These are phyloP conservation scores for Penicillium parvum DNA, from an alignment of 495 filamentous ascomycete species.

Conservation along the genomic window DNA sequence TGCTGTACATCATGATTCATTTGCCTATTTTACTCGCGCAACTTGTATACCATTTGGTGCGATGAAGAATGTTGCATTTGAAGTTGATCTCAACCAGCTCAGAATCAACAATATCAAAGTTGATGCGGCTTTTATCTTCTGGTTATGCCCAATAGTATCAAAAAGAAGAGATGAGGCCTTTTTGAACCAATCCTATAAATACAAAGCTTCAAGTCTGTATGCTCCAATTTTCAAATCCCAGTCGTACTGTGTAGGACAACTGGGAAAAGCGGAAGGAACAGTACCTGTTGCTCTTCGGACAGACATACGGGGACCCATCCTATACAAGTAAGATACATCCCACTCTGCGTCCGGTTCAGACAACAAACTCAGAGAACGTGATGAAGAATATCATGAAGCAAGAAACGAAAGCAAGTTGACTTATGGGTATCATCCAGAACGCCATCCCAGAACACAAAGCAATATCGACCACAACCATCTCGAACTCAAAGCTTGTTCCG, in stretches of 20 bases:
- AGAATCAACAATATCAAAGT: too few relatives aligned
- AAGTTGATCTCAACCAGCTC: too few relatives aligned
- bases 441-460: constrained; percentile 3
- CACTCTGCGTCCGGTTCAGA: neutral
- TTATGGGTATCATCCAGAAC: constrained; percentile 11
- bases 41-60: too few relatives aligned
- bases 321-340: neutral
- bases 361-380: neutral
- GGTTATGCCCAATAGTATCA: too few relatives aligned
- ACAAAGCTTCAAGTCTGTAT: too few relatives aligned
- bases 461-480: constrained; percentile 1
- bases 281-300: neutral
- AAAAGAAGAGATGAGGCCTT: too few relatives aligned
- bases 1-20: too few relatives aligned
- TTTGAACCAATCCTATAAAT: too few relatives aligned
- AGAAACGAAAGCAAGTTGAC: constrained; percentile 1
- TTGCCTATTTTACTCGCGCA: too few relatives aligned
- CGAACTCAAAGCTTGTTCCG: constrained; percentile 32
- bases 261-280: neutral
- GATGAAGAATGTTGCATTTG: too few relatives aligned
- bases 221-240: neutral
- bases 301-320: neutral
- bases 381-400: neutral
- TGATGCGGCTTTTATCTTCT: constrained; percentile 8
- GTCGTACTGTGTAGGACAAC: neutral